phyloP scores from a whole-genome alignment of 495 filamentous ascomycete species.

The Podospora pseudopauciseta region DNA sequence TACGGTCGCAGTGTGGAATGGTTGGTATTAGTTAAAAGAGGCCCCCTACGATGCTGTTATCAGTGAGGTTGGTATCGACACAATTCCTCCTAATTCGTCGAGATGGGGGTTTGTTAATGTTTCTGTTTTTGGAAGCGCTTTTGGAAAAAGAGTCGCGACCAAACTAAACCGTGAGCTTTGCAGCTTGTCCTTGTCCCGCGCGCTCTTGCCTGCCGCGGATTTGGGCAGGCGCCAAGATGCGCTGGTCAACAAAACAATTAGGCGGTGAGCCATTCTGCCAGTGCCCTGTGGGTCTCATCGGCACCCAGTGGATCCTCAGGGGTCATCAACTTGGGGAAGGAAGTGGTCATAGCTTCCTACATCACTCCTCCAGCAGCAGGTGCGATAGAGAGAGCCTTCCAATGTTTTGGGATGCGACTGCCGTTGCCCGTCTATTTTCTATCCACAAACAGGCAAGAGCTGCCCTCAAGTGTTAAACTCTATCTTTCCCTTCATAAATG shows the following conservation, averaged over 20 bases:
- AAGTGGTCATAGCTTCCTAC: slow-evolving; percentile 10
- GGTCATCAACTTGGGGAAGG: not conserved
- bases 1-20: not conserved
- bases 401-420: not conserved
- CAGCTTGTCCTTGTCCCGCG: slow-evolving; percentile 32
- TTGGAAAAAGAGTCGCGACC: slow-evolving; percentile 10
- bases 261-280: slow-evolving; percentile 36
- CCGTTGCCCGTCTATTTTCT: not conserved
- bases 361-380: not conserved
- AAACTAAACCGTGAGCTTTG: slow-evolving; percentile 13
- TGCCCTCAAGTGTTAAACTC: not conserved
- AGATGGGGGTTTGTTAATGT: slow-evolving; percentile 1
- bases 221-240: slow-evolving; percentile 25
- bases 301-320: not conserved
- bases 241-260: slow-evolving; percentile 32
- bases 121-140: not conserved
- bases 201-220: slow-evolving; percentile 9
- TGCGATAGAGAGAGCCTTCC: not conserved
- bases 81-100: slow-evolving; percentile 4
- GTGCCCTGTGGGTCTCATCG: not conserved
- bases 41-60: not conserved
- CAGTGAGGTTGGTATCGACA: not conserved
- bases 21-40: not conserved
- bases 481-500: too few relatives aligned
- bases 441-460: not conserved